These are phyloP conservation scores for Phytopythium vexans DNA, from an alignment of 352 stramenopile species.

Conservation along the genomic window DNA sequence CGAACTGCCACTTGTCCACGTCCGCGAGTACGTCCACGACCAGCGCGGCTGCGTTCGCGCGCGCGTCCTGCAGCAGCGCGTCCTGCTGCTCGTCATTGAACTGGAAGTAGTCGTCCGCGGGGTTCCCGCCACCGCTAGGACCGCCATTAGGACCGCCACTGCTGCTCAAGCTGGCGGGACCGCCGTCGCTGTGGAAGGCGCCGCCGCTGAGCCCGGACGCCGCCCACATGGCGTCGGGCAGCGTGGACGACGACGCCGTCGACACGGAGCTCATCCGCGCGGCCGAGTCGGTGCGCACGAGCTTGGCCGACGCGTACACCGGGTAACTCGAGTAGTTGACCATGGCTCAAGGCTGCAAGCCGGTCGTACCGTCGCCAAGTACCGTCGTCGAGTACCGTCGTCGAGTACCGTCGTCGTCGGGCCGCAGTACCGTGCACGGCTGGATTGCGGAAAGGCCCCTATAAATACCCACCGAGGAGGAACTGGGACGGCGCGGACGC, in stretches of 20 bases:
- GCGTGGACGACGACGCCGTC: neutral
- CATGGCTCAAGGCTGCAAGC: neutral
- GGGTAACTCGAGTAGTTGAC: constrained; percentile 1
- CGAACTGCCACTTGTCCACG: constrained; percentile 64
- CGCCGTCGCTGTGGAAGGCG: constrained; percentile 9
- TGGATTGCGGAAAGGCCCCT: too few relatives aligned
- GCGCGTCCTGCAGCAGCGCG: constrained; percentile 40
- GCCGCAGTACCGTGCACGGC: too few relatives aligned
- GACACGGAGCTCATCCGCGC: constrained; percentile 3
- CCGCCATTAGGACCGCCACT: constrained; percentile 1
- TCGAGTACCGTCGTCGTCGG: too few relatives aligned
- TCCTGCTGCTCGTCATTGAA: constrained; percentile 52
- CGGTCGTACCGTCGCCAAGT: neutral
- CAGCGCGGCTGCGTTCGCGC: constrained; percentile 49
- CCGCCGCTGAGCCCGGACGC: constrained; percentile 2
- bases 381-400: too few relatives aligned
- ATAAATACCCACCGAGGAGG: too few relatives aligned
- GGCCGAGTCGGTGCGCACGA: constrained; percentile 3
- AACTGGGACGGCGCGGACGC: too few relatives aligned
- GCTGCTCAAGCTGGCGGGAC: constrained; percentile 3
- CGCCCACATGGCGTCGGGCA: constrained; percentile 4
- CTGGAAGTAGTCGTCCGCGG: constrained; percentile 34
- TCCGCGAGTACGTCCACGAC: constrained; percentile 58
- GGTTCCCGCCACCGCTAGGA: constrained; percentile 8
- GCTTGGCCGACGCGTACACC: constrained; percentile 1